Evolutionary conservation across 2,329 filamentous ascomycete genomes (phyloP).

Genomic region (Pestalotiopsis sp.): DNA sequence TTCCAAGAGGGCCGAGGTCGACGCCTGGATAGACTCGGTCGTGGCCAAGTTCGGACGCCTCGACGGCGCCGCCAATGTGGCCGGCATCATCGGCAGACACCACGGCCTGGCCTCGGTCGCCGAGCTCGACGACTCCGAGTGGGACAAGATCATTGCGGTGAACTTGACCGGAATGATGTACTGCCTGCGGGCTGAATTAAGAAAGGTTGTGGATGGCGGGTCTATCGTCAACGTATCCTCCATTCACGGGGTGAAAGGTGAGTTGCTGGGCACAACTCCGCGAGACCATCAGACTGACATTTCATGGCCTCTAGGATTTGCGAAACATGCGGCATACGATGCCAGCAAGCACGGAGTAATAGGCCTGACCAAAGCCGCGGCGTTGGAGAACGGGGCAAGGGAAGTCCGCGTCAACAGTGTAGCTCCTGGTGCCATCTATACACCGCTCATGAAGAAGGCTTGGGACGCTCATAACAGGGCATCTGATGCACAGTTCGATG

Average conservation of each 20-base stretch:
- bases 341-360: constrained; percentile 42
- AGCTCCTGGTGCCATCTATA: constrained; percentile 52
- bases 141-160: constrained; percentile 49
- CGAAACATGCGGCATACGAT: constrained; percentile 40
- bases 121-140: constrained; percentile 50
- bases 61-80: constrained; percentile 59
- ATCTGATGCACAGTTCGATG: constrained; percentile 42
- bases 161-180: constrained; percentile 57
- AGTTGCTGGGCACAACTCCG: constrained; percentile 7
- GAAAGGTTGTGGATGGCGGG: constrained; percentile 48
- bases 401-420: constrained; percentile 51
- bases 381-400: constrained; percentile 42
- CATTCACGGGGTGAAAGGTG: constrained; percentile 51
- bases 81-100: constrained; percentile 50
- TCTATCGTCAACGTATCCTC: constrained; percentile 63
- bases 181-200: constrained; percentile 49
- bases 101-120: constrained; percentile 42
- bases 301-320: constrained; percentile 37
- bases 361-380: constrained; percentile 38
- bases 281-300: too few species aligned
- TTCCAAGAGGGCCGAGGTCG: constrained; percentile 48
- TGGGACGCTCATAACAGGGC: constrained; percentile 39
- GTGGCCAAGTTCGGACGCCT: constrained; percentile 54
- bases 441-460: constrained; percentile 50
- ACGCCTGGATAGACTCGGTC: constrained; percentile 50